Evolutionary conservation across 805 yeast genomes (phyloP), one percentile per base, ranked within the genome.

Genomic region (Candida vartiovaarae): DNA sequence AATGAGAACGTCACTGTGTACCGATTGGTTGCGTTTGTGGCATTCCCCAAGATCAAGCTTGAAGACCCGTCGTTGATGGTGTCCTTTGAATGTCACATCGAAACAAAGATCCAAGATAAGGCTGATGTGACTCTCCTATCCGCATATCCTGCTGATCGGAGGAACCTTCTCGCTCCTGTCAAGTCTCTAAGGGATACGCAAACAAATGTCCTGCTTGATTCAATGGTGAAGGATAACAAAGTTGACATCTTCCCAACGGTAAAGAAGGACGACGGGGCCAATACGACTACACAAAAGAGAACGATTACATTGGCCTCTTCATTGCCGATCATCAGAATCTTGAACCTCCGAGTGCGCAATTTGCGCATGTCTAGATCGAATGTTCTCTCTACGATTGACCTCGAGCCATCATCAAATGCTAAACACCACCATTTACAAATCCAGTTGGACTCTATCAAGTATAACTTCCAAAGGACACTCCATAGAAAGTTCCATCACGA

Each of bases 291-390:
- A n/a, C 10, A 8, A 11, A 8, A 28, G 28, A 42, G 36, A 23
- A 23, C 24, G 23, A 23, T 40, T 5, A 30, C 24, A 6, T 11
- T 36, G 26, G 4, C 36, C 8, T 29, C 34, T 5, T 11, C 36
- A 6, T 26, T 64, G 5, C 65, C 68, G 3, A 60, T 64, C 3
- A 55, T 55, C 20, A 54, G 68, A 1, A 68, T 75, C 0, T 52
- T 76, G 34, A 69, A 71, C n/a, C 61, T 76, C 5, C 64, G 70
- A 41, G 57, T 76, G 15, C 63, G 72, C 37, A 71, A 75, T 29
- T 66, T 75, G 6, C 70, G 69, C 45, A 71, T 78, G 5, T 74
- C 75, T 5, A 75, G 77, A 7, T 61, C 69, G 43, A 53, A 67
- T 3, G 51, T 76, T 2, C 55, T 76, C n/a, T 68, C 78, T 1